These are phyloP conservation scores for Akebia trifoliata DNA, from an alignment of 164 flowering plant genomes.

Conservation along the genomic window DNA sequence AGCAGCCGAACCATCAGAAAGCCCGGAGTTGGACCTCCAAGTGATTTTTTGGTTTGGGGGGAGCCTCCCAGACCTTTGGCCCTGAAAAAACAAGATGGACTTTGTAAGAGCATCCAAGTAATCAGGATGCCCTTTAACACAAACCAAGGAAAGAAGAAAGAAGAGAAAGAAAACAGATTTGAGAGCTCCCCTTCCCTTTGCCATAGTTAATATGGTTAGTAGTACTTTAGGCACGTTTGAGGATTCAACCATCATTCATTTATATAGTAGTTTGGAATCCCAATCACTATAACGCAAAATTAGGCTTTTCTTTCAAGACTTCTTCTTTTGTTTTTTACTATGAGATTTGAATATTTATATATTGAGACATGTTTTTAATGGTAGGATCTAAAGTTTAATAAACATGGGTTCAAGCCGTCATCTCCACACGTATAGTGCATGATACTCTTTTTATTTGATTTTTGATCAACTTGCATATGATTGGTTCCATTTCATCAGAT, in stretches of 20 bases:
- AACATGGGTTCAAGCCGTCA: too few relatives aligned
- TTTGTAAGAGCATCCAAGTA: conserved; percentile 69
- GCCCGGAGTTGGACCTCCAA: conserved; percentile 65
- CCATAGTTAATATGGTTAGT: neutral
- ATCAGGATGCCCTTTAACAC: conserved; percentile 38
- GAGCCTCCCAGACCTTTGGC: conserved; percentile 76
- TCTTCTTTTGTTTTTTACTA: too few relatives aligned
- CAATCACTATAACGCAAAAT: conserved; percentile 12
- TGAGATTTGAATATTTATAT: too few relatives aligned
- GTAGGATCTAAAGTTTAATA: too few relatives aligned
- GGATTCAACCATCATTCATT: neutral
- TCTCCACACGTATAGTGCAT: too few relatives aligned
- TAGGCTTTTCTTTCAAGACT: conserved; percentile 17
- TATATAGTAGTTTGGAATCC: conserved; percentile 10
- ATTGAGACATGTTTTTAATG: neutral
- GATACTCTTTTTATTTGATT: too few relatives aligned
- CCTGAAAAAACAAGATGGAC: conserved; percentile 69
- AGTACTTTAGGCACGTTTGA: neutral
- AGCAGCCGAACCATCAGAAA: conserved; percentile 51
- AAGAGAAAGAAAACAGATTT: conserved; percentile 7
- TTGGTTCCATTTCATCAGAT: neutral
- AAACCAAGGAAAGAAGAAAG: neutral
- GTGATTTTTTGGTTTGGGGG: conserved; percentile 38
- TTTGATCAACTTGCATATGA: too few relatives aligned
- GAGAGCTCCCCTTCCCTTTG: conserved; percentile 14